Conservation (phyloP, 768 basidiomycete species). For the Hygrocybe punicea region DNA sequence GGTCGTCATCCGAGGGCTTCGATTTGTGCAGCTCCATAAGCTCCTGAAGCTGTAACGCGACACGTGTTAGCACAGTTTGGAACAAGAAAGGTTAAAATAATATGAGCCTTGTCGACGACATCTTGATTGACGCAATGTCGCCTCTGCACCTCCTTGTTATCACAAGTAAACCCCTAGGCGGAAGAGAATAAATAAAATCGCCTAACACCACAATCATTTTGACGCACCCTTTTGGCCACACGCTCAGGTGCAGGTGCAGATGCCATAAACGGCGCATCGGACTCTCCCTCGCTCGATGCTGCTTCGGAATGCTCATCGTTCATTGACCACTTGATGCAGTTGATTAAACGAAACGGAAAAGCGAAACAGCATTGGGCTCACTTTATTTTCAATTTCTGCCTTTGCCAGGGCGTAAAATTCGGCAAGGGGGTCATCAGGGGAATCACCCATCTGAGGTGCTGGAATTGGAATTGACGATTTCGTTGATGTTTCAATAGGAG, state of each 20-base stretch:
- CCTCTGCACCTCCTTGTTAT: slow-evolving; percentile 41
- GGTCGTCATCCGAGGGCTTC: slow-evolving; percentile 57
- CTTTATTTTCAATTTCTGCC: slow-evolving; percentile 30
- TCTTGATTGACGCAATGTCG: slow-evolving; percentile 59
- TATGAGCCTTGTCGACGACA: slow-evolving; percentile 66
- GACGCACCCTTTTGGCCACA: slow-evolving; percentile 29
- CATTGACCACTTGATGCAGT: neutral
- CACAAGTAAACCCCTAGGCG: slow-evolving; percentile 65
- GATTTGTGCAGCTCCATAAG: slow-evolving; percentile 62
- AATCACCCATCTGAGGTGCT: slow-evolving; percentile 1
- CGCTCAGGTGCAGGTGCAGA: slow-evolving; percentile 14
- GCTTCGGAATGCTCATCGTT: neutral
- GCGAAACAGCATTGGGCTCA: neutral
- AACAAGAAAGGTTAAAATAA: neutral
- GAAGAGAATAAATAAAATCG: slow-evolving; percentile 1
- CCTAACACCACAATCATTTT: neutral
- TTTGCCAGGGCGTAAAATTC: slow-evolving; percentile 61
- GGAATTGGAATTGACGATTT: neutral
- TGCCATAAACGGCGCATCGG: slow-evolving; percentile 20
- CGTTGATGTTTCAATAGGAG: neutral
- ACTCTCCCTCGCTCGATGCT: slow-evolving; percentile 17
- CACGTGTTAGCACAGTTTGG: neutral
- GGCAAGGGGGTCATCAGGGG: slow-evolving; percentile 52
- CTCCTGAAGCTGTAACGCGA: slow-evolving; percentile 52
- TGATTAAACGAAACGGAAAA: neutral